Evolutionary conservation across 78 protist genomes (phyloP), one percentile per base, ranked within the genome.

Genomic region (Planoprotostelium fungivorum): DNA sequence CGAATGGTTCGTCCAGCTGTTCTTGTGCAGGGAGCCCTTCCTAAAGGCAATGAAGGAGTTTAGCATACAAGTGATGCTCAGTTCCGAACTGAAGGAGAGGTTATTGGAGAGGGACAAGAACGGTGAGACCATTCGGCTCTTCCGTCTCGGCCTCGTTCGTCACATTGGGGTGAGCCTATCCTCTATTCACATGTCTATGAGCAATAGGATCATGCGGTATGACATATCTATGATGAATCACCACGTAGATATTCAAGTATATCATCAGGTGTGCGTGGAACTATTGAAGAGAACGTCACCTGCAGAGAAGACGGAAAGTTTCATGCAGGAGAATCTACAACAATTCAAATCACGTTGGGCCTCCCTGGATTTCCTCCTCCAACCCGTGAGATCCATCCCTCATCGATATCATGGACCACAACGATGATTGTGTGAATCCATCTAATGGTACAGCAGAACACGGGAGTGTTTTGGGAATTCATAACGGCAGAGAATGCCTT

Each of bases 391-490:
- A 37, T 37, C 35, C 73, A 34, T 37, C 89, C 28, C 37, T 23
- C 34, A 36, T 31, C 63, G 39, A 1, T 87, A 35, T 25, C 34
- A 35, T 29, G 10, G n/a, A 28, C 23, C 34, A 35, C 51, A 87
- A 25, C 34, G 51, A 35, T 87, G 39, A 87, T 87, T 39, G 35
- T 86, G 23, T 35, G 16, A 87, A 36, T 87, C 38, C 88, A 85
- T 35, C 88, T 92, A 1, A 87, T 89, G 37, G 34, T 89, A 39
- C 91, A 90, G 1, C 38, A 34, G 37, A 88, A 83, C 63, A 88
- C 89, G 38, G 94, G 94, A 51, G 37, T 92, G 23, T 87, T 92
- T 35, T 63, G 89, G 38, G 93, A 91, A 63, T 92, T 92, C 88
- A 84, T 92, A 16, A 91, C 87, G 37, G 29, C 89, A 0, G 36